Evolutionary conservation across 2,329 filamentous ascomycete species (phyloP).

Genomic region (Fusarium verticillioides): DNA sequence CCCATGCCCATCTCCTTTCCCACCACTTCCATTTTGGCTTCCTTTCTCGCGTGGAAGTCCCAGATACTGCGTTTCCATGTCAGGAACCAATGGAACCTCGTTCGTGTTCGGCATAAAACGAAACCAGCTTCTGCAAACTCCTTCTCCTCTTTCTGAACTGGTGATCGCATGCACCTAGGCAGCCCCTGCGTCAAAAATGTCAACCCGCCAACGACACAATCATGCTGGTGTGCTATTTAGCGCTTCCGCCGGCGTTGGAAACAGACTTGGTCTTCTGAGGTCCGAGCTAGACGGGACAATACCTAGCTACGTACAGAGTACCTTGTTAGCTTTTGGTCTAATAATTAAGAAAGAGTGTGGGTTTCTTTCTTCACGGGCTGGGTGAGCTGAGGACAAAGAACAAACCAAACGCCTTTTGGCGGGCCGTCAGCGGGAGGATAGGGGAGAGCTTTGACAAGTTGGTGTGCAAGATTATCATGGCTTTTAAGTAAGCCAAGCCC

Average conservation of each 20-base stretch:
- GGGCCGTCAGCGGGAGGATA: conserved; percentile 26
- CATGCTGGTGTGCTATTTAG: conserved; percentile 28
- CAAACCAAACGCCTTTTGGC: conserved; percentile 16
- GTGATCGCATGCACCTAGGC: conserved; percentile 21
- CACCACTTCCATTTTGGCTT: neutral
- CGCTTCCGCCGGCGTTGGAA: conserved; percentile 21
- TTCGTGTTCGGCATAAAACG: conserved; percentile 18
- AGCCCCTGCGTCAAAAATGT: conserved; percentile 43
- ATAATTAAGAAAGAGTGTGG: conserved; percentile 4
- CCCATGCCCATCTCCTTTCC: neutral
- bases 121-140: conserved; percentile 1
- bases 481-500: neutral
- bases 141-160: conserved; percentile 9
- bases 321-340: neutral
- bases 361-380: conserved; percentile 5
- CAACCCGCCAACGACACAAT: conserved; percentile 41
- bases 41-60: conserved; percentile 14
- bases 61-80: conserved; percentile 13
- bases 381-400: conserved; percentile 13
- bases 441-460: conserved; percentile 22
- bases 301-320: neutral
- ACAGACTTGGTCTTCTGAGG: conserved; percentile 14
- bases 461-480: conserved; percentile 4
- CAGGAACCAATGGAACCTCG: conserved; percentile 16
- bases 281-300: conserved; percentile 12